Evolutionary conservation across 257 asterid species (phyloP), one percentile per base, ranked within the genome.

Genomic region (Voacanga thouarsii): DNA sequence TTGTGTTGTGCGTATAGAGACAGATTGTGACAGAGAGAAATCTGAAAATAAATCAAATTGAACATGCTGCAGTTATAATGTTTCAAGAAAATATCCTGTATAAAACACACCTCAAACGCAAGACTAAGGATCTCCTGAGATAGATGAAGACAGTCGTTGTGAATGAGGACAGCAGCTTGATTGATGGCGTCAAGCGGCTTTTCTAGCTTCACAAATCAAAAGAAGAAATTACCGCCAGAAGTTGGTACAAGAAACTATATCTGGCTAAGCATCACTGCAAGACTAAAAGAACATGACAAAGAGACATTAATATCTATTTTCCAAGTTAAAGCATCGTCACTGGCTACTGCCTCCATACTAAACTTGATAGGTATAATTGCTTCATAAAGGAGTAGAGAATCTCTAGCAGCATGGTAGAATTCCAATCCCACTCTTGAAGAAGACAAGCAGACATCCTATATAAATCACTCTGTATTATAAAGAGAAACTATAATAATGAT

Each of bases 81-180:
- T 73, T 18, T 57, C 24, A 51, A 73, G 66, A 21, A 72, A 2
- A 33, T 33, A 1, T 1, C 2, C 37, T 33, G 37, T 2, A 33
- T 1, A 33, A 56, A 50, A 39, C 70, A 56, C 50, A 90, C 99
- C 97, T 96, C 92, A 89, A 93, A 96, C 45, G 98, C 93, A 86
- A 96, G 96, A 77, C 97, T 98, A 82, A 93, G 92, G 84, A 92
- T 90, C 92, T 96, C 99, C 85, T 90, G 92, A 80, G 97, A 90
- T 23, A 96, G 88, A 87, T 90, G 93, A 74, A 92, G 91, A 80
- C 98, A 96, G 80, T 96, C 99, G 69, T 96, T 96, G 87, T 93
- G 95, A 88, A 92, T 84, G 80, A 92, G 97, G 85, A 93, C 90
- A 43, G 97, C 94, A 11, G 96, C 93, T 89, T 96, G 98, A 90